A percentile compares a stretch with the other conserved stretches of the same genome.
These are phyloP conservation scores for Polytrichum commune DNA, from an alignment of 225 moss, liverwort and hornwort genomes.

Conservation along the genomic window DNA sequence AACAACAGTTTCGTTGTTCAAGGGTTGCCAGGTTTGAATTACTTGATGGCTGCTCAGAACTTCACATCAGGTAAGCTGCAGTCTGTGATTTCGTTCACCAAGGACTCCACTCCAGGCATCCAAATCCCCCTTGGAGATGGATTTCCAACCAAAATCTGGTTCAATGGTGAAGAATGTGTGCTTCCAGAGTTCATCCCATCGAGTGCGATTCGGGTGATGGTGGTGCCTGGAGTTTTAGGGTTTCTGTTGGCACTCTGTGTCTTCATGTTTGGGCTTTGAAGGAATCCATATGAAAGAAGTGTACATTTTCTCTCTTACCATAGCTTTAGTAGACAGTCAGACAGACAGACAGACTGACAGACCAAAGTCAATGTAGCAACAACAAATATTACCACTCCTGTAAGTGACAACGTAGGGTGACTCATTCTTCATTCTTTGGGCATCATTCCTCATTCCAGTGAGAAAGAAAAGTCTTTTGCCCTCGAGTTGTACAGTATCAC, in stretches of 20 bases:
- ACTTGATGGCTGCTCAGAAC: constrained; percentile 44
- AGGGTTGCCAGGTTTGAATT: constrained; percentile 33
- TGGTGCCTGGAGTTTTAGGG: background rate
- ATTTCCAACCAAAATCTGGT: constrained; percentile 62
- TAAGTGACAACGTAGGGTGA: background rate
- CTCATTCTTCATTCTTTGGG: background rate
- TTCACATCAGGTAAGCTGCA: constrained; percentile 55
- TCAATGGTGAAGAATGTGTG: constrained; percentile 79
- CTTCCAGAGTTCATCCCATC: constrained; percentile 38
- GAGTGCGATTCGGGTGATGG: constrained; percentile 21
- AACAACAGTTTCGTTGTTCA: constrained; percentile 45
- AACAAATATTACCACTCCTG: background rate
- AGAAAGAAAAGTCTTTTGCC: background rate
- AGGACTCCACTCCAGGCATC: constrained; percentile 35
- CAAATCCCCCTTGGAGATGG: constrained; percentile 42
- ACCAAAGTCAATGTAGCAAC: background rate
- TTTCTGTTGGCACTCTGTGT: background rate
- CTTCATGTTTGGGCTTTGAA: constrained; percentile 2
- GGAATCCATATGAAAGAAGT: constrained; percentile 6
- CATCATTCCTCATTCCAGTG: background rate
- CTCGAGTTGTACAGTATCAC: constrained; percentile 1
- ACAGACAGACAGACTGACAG: background rate
- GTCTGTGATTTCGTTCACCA: constrained; percentile 56
- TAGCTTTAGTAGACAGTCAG: too few species aligned
- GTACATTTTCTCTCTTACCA: background rate